Conservation (phyloP, 1,139 yeast genomes). For the Magnusiomyces magnusii region DNA sequence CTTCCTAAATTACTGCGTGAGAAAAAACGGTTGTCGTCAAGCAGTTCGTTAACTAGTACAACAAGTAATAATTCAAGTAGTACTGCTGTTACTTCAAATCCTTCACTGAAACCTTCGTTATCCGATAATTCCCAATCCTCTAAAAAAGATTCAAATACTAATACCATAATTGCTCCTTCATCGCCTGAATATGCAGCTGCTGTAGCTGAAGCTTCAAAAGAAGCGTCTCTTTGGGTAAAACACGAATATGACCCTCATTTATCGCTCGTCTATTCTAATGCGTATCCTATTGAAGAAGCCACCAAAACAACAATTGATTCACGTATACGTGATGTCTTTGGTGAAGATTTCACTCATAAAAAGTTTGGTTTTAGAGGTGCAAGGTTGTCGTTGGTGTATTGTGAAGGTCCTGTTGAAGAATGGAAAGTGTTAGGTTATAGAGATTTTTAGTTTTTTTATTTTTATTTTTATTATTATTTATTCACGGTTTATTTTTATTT, state of each 20-base stretch:
- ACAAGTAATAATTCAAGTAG: background rate
- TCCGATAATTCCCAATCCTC: background rate
- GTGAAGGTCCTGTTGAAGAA: constrained; percentile 67
- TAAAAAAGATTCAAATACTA: background rate
- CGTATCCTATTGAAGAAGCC: constrained; percentile 64
- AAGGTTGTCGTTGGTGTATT: constrained; percentile 56
- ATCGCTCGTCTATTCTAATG: constrained; percentile 60
- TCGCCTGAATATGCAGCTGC: constrained; percentile 2
- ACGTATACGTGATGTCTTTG: constrained; percentile 62
- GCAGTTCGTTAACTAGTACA: constrained; percentile 26
- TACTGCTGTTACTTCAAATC: background rate
- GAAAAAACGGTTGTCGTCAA: constrained; percentile 33
- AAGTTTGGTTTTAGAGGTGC: constrained; percentile 57
- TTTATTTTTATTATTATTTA: background rate
- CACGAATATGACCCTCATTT: constrained; percentile 65
- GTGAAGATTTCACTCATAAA: constrained; percentile 39
- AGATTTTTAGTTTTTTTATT: constrained; percentile 20
- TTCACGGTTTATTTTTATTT: background rate
- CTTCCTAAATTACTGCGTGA: constrained; percentile 31
- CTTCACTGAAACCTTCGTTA: background rate
- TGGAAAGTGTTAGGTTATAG: constrained; percentile 59
- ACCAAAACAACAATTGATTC: constrained; percentile 58
- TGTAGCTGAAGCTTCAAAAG: constrained; percentile 24
- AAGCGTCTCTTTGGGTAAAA: constrained; percentile 46
- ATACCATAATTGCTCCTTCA: constrained; percentile 6